A percentile compares a stretch with the other conserved stretches of the same genome.
These are phyloP conservation scores for Gossypium turneri DNA, from an alignment of 345 rosid species.

Conservation along the genomic window DNA sequence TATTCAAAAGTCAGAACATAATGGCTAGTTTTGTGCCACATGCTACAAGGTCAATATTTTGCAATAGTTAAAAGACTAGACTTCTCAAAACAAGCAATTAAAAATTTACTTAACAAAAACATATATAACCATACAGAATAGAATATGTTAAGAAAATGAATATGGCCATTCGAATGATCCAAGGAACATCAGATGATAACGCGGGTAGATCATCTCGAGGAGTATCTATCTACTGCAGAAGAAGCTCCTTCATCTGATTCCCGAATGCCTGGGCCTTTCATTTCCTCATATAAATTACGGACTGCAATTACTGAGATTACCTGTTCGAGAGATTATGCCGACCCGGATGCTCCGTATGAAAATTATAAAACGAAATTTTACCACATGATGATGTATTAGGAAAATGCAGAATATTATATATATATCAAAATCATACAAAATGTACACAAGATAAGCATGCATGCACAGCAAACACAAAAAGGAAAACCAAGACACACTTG, in stretches of 20 bases:
- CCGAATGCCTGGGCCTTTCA: constrained; percentile 82
- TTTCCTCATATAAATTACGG: constrained; percentile 87
- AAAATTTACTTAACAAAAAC: too few species aligned
- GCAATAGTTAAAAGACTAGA: too few species aligned
- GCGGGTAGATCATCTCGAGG: constrained; percentile 92
- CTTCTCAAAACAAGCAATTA: not conserved
- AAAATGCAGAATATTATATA: not conserved
- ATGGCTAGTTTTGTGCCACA: not conserved
- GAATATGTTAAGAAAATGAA: not conserved
- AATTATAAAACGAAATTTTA: constrained; percentile 3
- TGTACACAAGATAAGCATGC: not conserved
- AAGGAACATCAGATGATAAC: constrained; percentile 70
- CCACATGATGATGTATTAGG: not conserved
- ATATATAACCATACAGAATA: not conserved
- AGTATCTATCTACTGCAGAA: constrained; percentile 39
- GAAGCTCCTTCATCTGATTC: constrained; percentile 59
- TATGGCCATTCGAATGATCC: constrained; percentile 91
- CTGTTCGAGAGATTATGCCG: constrained; percentile 43
- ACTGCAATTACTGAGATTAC: constrained; percentile 70
- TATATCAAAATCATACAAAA: not conserved
- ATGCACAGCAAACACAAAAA: not conserved
- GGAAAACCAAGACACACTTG: not conserved
- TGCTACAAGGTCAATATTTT: not conserved
- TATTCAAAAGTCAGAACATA: not conserved
- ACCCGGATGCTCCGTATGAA: constrained; percentile 47